Evolutionary conservation across 1,284 basidiomycete species (phyloP).

Genomic region (Irpex sp.): DNA sequence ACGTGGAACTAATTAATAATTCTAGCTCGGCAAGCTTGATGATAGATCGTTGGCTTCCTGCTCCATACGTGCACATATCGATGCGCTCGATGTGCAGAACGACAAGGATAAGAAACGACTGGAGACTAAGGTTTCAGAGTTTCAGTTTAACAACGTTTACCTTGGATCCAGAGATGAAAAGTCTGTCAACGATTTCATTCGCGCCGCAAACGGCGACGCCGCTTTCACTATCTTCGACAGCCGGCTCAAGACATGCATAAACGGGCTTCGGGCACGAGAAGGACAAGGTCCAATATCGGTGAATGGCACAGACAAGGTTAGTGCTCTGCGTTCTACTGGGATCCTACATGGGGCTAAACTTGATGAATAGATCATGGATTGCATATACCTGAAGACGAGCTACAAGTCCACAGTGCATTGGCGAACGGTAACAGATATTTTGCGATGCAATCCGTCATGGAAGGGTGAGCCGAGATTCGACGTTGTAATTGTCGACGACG

Average conservation of each 20-base stretch:
- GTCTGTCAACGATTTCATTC: not conserved
- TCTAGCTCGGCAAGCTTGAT: slow-evolving; percentile 16
- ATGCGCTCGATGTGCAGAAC: slow-evolving; percentile 4
- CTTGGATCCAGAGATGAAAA: not conserved
- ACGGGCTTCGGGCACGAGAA: not conserved
- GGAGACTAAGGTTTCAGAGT: not conserved
- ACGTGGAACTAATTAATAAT: not conserved
- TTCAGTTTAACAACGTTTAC: slow-evolving; percentile 1
- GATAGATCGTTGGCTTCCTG: slow-evolving; percentile 6
- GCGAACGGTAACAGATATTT: slow-evolving; percentile 18
- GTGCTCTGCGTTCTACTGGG: no score
- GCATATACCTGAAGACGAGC: slow-evolving; percentile 20
- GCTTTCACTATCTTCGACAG: slow-evolving; percentile 10
- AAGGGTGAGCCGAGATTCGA: slow-evolving; percentile 22
- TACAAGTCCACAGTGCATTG: slow-evolving; percentile 28
- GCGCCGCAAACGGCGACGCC: not conserved
- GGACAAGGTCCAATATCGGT: no score
- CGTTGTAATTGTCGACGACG: slow-evolving; percentile 18
- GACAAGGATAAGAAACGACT: not conserved
- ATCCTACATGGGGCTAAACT: no score
- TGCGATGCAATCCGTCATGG: slow-evolving; percentile 25
- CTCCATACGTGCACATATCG: slow-evolving; percentile 11
- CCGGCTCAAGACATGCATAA: slow-evolving; percentile 3
- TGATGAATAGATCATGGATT: slow-evolving; percentile 10
- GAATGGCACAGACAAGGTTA: no score